Percentiles rank a stretch among this genome's conserved stretches.
phyloP scores from a whole-genome alignment of 352 stramenopile genomes.

The Pythium insidiosum region DNA sequence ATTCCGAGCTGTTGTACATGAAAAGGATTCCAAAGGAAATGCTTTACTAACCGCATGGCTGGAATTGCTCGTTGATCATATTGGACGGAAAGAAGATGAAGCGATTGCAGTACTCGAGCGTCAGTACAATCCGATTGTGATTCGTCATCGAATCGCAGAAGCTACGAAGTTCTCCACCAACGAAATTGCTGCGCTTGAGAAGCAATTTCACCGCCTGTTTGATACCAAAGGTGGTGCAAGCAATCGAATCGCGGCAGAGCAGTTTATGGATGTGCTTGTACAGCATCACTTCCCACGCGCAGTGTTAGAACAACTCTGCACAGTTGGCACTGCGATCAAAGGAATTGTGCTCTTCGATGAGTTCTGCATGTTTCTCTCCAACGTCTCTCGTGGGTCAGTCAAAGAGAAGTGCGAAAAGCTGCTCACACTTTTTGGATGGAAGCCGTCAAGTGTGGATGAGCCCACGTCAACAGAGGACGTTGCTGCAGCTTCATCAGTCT shows the following conservation, averaged over 20 bases:
- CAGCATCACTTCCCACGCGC: conserved; percentile 30
- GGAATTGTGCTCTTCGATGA: conserved; percentile 71
- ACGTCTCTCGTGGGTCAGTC: conserved; percentile 52
- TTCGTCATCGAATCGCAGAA: conserved; percentile 69
- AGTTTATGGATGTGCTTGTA: conserved; percentile 52
- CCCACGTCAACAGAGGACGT: too few species aligned
- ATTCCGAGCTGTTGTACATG: conserved; percentile 46
- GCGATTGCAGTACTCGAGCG: conserved; percentile 67
- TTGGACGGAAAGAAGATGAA: conserved; percentile 57
- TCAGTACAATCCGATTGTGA: conserved; percentile 72
- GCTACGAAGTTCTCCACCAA: conserved; percentile 59
- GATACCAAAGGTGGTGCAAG: conserved; percentile 64
- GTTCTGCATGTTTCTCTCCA: conserved; percentile 74
- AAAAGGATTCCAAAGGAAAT: conserved; percentile 43
- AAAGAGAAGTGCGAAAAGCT: conserved; percentile 34
- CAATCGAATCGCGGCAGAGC: conserved; percentile 43
- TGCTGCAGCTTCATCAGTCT: too few species aligned
- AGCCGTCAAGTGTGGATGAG: too few species aligned
- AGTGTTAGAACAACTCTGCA: conserved; percentile 39
- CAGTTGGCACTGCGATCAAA: conserved; percentile 20
- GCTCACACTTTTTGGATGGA: conserved; percentile 61
- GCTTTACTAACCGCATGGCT: conserved; percentile 62
- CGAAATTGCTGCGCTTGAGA: conserved; percentile 67
- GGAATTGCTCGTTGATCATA: conserved; percentile 47
- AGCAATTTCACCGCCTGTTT: conserved; percentile 74